These are phyloP conservation scores for Hippophae gyantsensis DNA, from an alignment of 306 rosid genomes.

Conservation along the genomic window DNA sequence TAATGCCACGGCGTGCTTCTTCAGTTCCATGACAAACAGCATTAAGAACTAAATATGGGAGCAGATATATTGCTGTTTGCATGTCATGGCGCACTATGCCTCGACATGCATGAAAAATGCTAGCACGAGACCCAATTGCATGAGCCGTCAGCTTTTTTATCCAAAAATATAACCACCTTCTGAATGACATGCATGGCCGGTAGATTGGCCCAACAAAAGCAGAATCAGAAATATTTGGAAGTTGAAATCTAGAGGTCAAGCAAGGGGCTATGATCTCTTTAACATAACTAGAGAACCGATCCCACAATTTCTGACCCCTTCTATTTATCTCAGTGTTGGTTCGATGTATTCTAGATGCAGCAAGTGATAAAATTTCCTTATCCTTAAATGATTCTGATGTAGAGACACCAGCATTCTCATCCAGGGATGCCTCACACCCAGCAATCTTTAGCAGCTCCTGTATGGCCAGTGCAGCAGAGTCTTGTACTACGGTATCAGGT, in stretches of 20 bases:
- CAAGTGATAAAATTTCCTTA: constrained; percentile 17
- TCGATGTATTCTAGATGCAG: constrained; percentile 28
- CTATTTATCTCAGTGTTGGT: constrained; percentile 37
- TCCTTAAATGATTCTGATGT: constrained; percentile 32
- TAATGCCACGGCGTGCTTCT: constrained; percentile 74
- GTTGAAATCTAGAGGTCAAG: constrained; percentile 87
- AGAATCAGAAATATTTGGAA: constrained; percentile 60
- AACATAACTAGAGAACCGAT: constrained; percentile 82
- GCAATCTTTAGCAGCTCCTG: constrained; percentile 94
- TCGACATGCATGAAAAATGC: constrained; percentile 81
- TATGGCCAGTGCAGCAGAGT: constrained; percentile 95
- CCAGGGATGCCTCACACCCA: constrained; percentile 88
- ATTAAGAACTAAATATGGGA: constrained; percentile 88
- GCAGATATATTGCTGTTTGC: constrained; percentile 80
- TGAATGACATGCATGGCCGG: constrained; percentile 69
- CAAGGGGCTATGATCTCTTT: constrained; percentile 97
- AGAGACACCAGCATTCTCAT: constrained; percentile 57
- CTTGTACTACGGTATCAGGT: constrained; percentile 87
- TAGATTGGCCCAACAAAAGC: constrained; percentile 61
- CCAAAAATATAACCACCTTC: constrained; percentile 88
- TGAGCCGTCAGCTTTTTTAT: constrained; percentile 66
- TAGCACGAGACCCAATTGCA: constrained; percentile 91
- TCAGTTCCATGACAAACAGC: constrained; percentile 85
- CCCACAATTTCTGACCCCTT: constrained; percentile 93
- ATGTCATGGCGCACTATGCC: constrained; percentile 94